A percentile compares a stretch with the other conserved stretches of the same genome.
These are phyloP conservation scores for Paxillus rubicundulus DNA, from an alignment of 768 basidiomycete species.

Conservation along the genomic window DNA sequence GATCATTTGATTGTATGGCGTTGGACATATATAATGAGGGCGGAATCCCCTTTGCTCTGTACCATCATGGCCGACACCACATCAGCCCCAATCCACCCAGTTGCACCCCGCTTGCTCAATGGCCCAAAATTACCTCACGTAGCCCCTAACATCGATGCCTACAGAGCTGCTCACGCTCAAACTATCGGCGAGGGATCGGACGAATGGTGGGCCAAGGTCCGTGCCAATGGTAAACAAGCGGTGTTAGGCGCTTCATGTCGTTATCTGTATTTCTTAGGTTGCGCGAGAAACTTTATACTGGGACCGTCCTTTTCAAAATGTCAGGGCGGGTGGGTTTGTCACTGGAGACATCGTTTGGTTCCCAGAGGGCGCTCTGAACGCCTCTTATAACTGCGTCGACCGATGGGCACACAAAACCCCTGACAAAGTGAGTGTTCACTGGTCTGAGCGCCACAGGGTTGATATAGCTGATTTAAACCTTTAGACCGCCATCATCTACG, in stretches of 20 bases:
- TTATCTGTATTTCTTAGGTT: constrained; percentile 35
- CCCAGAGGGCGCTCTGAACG: constrained; percentile 91
- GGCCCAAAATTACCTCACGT: constrained; percentile 72
- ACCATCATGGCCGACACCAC: constrained; percentile 40
- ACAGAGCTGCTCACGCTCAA: constrained; percentile 60
- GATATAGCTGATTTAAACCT: neutral
- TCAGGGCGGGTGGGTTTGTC: constrained; percentile 78
- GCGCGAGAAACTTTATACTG: constrained; percentile 79
- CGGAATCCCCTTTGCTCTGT: constrained; percentile 4
- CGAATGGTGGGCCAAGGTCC: constrained; percentile 86
- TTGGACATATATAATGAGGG: constrained; percentile 17
- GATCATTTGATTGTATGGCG: neutral
- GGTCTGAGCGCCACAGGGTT: neutral
- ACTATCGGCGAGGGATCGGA: constrained; percentile 79
- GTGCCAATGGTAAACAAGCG: neutral
- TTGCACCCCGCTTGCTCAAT: constrained; percentile 69
- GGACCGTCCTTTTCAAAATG: constrained; percentile 87
- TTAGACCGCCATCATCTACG: constrained; percentile 95
- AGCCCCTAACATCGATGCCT: constrained; percentile 75
- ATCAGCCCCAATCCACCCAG: constrained; percentile 54
- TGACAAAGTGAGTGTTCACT: constrained; percentile 53
- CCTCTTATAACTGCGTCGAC: constrained; percentile 96
- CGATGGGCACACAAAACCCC: constrained; percentile 92
- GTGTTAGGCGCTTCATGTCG: neutral
- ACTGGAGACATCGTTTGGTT: constrained; percentile 94